phyloP scores from a whole-genome alignment of 306 rosid genomes.

The Castanea crenata region DNA sequence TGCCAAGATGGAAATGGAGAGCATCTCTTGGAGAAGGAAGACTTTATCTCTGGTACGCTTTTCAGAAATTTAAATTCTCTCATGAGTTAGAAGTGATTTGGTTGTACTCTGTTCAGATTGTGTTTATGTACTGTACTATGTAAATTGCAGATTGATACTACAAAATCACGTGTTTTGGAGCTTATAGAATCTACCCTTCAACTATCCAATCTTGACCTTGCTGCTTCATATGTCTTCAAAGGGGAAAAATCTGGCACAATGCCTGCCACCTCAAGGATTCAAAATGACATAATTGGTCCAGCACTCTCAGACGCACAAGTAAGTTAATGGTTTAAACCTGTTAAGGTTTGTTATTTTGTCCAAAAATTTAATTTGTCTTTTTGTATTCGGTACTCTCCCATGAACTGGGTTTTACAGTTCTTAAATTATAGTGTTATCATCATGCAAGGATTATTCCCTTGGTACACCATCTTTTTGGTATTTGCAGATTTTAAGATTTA shows the following conservation, averaged over 20 bases:
- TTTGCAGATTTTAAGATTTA: slow-evolving; percentile 2
- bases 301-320: slow-evolving; percentile 68
- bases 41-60: slow-evolving; percentile 58
- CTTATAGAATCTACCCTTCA: slow-evolving; percentile 68
- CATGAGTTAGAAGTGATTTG: slow-evolving; percentile 12
- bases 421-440: not conserved
- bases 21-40: slow-evolving; percentile 83
- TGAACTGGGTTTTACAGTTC: slow-evolving; percentile 7
- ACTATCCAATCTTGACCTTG: slow-evolving; percentile 79
- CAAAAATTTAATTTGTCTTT: slow-evolving; percentile 12
- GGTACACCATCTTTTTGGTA: not conserved
- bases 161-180: slow-evolving; percentile 70
- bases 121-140: slow-evolving; percentile 17
- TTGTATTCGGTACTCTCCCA: slow-evolving; percentile 2
- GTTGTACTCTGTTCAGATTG: not conserved
- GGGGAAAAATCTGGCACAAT: slow-evolving; percentile 50
- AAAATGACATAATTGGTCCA: slow-evolving; percentile 73
- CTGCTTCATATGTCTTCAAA: slow-evolving; percentile 69
- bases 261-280: slow-evolving; percentile 73
- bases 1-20: slow-evolving; percentile 61
- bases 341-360: not conserved
- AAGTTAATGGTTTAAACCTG: slow-evolving; percentile 26
- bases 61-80: slow-evolving; percentile 5
- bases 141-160: slow-evolving; percentile 69
- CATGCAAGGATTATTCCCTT: not conserved